These are phyloP conservation scores for Podaxis rugospora DNA, from an alignment of 768 basidiomycete genomes.

Conservation along the genomic window DNA sequence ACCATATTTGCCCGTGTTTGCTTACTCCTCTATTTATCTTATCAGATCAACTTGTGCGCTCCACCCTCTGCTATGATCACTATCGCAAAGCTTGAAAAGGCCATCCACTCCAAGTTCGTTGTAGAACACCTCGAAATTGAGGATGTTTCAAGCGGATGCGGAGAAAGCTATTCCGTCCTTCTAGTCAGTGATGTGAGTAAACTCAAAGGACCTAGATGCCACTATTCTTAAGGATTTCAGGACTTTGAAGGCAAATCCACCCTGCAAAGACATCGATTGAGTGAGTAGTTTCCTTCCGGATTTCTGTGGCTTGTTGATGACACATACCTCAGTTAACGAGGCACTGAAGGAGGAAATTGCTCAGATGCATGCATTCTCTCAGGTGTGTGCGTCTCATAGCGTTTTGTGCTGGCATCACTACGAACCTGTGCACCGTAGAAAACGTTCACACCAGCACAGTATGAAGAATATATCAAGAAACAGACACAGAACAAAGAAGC, in stretches of 20 bases:
- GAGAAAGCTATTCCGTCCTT: conserved; percentile 69
- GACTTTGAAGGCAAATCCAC: conserved; percentile 78
- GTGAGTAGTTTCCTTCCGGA: conserved; percentile 34
- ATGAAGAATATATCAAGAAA: conserved; percentile 12
- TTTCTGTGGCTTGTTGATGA: not conserved
- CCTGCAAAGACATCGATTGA: conserved; percentile 68
- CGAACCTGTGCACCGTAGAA: conserved; percentile 7
- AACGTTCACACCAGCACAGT: conserved; percentile 22
- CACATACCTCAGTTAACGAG: conserved; percentile 57
- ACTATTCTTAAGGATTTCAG: conserved; percentile 25
- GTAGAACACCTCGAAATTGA: conserved; percentile 68
- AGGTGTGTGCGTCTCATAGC: conserved; percentile 40
- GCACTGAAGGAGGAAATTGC: conserved; percentile 69
- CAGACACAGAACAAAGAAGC: conserved; percentile 12
- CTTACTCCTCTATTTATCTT: conserved; percentile 14
- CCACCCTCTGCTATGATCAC: conserved; percentile 46
- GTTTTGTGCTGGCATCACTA: not conserved
- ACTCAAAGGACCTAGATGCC: not conserved
- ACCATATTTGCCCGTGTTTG: not conserved
- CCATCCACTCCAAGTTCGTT: conserved; percentile 59
- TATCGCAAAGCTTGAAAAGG: conserved; percentile 48
- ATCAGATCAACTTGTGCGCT: conserved; percentile 16
- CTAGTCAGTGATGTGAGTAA: conserved; percentile 69
- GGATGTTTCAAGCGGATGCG: conserved; percentile 78
- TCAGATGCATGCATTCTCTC: conserved; percentile 85